Evolutionary conservation across 148 eudicot genomes (phyloP).

Genomic region (Nyssa sinensis): DNA sequence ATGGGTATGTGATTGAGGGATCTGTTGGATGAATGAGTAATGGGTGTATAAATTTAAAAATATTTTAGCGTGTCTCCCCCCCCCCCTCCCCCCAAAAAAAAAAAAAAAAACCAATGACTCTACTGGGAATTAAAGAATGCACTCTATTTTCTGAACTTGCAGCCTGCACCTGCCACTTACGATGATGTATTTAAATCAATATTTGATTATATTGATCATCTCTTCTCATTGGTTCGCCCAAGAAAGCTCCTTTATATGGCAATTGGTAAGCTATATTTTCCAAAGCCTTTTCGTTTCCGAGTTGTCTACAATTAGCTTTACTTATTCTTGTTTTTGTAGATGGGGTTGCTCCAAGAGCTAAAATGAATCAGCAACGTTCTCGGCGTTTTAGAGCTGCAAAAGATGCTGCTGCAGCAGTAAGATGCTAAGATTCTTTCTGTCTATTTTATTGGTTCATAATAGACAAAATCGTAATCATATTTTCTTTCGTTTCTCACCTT

Average conservation of each 20-base stretch:
- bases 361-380: slow-evolving; percentile 98
- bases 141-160: slow-evolving; percentile 30
- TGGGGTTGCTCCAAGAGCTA: slow-evolving; percentile 99
- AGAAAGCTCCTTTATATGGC: slow-evolving; percentile 97
- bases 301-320: slow-evolving; percentile 7
- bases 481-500: slow-evolving; percentile 16
- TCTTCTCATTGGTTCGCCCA: slow-evolving; percentile 84
- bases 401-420: slow-evolving; percentile 97
- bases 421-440: slow-evolving; percentile 23
- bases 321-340: slow-evolving; percentile 40
- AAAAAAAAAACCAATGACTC: not conserved
- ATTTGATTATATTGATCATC: slow-evolving; percentile 93
- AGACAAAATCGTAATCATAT: not conserved
- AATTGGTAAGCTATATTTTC: slow-evolving; percentile 53
- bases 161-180: slow-evolving; percentile 90
- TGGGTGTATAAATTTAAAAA: not conserved
- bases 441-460: not conserved
- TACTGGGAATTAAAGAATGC: no score
- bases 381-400: slow-evolving; percentile 98
- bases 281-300: not conserved
- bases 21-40: not conserved
- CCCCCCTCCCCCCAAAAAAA: not conserved
- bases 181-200: slow-evolving; percentile 85
- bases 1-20: no score
- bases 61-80: not conserved